Percentiles rank a stretch among this genome's conserved stretches.
Conservation (phyloP, 2,329 filamentous ascomycete species). For the Ophiocordyceps camponoti-rufipedis region DNA sequence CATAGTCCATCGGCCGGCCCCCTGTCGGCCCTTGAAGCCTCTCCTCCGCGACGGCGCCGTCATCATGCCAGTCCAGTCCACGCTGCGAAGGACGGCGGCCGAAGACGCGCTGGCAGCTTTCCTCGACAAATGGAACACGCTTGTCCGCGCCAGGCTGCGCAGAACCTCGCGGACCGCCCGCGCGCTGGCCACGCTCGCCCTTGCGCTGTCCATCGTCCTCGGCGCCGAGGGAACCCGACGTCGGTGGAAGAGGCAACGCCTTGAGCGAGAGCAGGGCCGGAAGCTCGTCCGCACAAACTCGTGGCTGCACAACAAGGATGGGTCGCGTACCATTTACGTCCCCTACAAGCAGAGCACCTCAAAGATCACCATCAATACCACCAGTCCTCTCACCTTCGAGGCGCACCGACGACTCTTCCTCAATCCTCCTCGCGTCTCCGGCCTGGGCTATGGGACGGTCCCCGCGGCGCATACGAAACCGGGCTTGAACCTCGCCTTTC, state of each 20-base stretch:
- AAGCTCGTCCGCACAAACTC: constrained; percentile 81
- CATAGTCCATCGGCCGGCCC: background rate
- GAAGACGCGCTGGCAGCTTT: constrained; percentile 51
- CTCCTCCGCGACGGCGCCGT: background rate
- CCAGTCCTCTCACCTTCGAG: constrained; percentile 87
- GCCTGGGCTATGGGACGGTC: constrained; percentile 54
- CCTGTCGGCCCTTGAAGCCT: background rate
- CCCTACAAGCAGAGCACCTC: constrained; percentile 76
- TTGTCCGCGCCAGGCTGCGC: constrained; percentile 35
- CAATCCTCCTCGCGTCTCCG: constrained; percentile 71
- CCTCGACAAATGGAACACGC: constrained; percentile 36
- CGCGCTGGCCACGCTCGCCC: constrained; percentile 56
- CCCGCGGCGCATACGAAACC: constrained; percentile 85
- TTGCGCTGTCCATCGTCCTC: constrained; percentile 62
- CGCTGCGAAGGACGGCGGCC: constrained; percentile 45
- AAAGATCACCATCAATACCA: constrained; percentile 80
- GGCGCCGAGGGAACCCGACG: constrained; percentile 61
- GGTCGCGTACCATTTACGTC: constrained; percentile 85
- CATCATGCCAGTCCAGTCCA: constrained; percentile 75
- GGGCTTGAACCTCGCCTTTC: constrained; percentile 82
- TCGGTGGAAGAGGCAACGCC: constrained; percentile 55
- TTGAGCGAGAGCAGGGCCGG: constrained; percentile 66
- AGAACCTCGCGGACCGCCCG: constrained; percentile 52
- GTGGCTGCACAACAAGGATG: constrained; percentile 84
- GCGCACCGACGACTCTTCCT: constrained; percentile 86